Evolutionary conservation across 1,284 basidiomycete genomes (phyloP).

Genomic region (Ceraceosorus guamensis): DNA sequence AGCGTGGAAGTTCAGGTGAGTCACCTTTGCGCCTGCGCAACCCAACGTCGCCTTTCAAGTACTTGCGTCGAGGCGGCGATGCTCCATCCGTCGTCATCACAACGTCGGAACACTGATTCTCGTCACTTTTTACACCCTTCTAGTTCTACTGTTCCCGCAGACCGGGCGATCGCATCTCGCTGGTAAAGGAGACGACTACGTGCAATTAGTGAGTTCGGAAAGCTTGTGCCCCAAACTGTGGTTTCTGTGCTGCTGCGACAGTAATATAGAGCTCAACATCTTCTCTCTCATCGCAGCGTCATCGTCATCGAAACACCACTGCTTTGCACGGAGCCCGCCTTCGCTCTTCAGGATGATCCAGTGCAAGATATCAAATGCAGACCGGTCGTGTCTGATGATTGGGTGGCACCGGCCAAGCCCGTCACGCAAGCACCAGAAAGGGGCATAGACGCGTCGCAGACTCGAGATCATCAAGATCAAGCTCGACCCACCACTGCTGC

Average conservation of each 20-base stretch:
- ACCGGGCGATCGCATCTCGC: constrained; percentile 26
- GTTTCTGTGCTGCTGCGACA: background rate
- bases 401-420: too few species aligned
- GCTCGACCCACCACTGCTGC: background rate
- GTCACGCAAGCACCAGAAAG: too few species aligned
- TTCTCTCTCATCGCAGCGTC: background rate
- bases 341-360: background rate
- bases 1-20: constrained; percentile 29
- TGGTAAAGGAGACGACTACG: constrained; percentile 41
- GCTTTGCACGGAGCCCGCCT: background rate
- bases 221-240: background rate
- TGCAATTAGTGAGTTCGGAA: constrained; percentile 27
- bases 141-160: constrained; percentile 28
- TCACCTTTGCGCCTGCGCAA: too few species aligned
- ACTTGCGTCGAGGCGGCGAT: too few species aligned
- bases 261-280: background rate
- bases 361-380: background rate
- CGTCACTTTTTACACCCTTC: too few species aligned
- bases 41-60: too few species aligned
- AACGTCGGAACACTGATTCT: too few species aligned
- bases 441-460: background rate
- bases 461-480: background rate
- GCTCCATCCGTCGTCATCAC: too few species aligned
- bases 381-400: background rate
- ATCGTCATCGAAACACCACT: constrained; percentile 1